Base-by-base conservation (phyloP, 306 rosid species). In the Fagus sylvatica region DNA sequence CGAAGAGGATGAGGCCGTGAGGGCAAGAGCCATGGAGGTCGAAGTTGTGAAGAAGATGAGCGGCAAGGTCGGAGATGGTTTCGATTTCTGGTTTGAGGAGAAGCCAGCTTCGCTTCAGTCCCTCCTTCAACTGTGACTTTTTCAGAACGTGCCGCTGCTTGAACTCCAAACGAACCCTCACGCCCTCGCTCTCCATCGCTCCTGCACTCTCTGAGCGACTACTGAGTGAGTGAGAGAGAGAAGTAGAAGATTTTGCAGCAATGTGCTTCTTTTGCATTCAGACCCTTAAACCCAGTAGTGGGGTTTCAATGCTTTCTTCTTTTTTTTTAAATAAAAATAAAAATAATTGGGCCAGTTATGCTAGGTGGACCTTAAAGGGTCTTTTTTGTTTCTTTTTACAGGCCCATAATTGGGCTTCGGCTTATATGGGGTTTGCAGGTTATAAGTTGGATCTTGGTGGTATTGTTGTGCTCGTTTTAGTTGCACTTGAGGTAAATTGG, bases 91-190 rank as follows among this genome's bases (percentile, higher is more conserved):
- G 87, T 76, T 96, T 86, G 13, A 93, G 91, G 30, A 89, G 90
- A 84, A 93, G 56, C 98, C 99, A 95, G 83, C 93, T 85, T 57
- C 90, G 96, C 13, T 74, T 76, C 28, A 95, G 74, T 9, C 96
- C 99, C 28, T 89, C 81, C 54, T 72, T 79, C 80, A 79, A 84
- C 89, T 82, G 93, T 2, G 93, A 87, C 70, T 81, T 84, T 65
- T 76, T 82, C 34, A 95, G 83, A 40, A 90, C 83, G 72, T 55
- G 56, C 19, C 64, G 73, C 34, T 85, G 91, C 51, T 86, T 88
- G 86, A 93, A 95, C 74, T 80, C 61, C 55, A 95, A 66, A 2
- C 99, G 98, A 55, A 95, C 84, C 61, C 98, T 87, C 75, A 87
- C 82, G 40, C 49, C 17, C 80, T 80, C 28, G 28, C 28, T 22